Base-by-base conservation (phyloP, 2,329 filamentous ascomycete genomes). In the Aspergillus pseudoterreus region DNA sequence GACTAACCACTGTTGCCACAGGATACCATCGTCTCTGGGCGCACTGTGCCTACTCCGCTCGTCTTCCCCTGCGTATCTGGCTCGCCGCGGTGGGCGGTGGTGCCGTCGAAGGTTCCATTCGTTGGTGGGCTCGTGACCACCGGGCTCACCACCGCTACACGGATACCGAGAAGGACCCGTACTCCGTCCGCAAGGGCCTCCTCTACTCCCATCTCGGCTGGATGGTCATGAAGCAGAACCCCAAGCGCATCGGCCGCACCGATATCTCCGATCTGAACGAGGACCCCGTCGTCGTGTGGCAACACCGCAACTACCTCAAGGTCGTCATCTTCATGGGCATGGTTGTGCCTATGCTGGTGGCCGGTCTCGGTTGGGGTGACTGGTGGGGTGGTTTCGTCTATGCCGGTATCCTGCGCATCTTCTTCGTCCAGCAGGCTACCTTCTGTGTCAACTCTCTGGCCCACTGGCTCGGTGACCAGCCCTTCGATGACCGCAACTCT, bases 171-270 rank as follows among this genome's bases (percentile, higher is more conserved):
- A 94, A 94, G 79, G 90, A 95, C 62, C 90, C 90, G 45, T 95
- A 95, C 79, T 92, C 88, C 21, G 90, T 95, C 63, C 86, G 88
- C 75, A 95, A 95, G 80, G 90, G 90, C 61, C 81, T 94, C 45
- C 75, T 90, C 61, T 92, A 92, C 81, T 90, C 83, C 48, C 87
- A 90, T 76, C 78, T 95, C 51, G 90, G 90, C 64, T 95, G 90
- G 90, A 94, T 95, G 88, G 75, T 95, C 66, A 85, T 95, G 81
- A 92, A 92, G 81, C 90, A 95, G 77, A 92, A 95, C 78, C 88
- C 89, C 59, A 92, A 92, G 81, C 82, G 87, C 57, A 89, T 90
- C 64, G 90, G 90, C 65, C 88, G 90, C 56, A 92, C 88, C 71
- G 90, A 95, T 63, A 94, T 95, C 66, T 86, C 87, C 63, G 90